phyloP scores from a whole-genome alignment of 2,329 filamentous ascomycete species.

The Mollisiaceae sp. region DNA sequence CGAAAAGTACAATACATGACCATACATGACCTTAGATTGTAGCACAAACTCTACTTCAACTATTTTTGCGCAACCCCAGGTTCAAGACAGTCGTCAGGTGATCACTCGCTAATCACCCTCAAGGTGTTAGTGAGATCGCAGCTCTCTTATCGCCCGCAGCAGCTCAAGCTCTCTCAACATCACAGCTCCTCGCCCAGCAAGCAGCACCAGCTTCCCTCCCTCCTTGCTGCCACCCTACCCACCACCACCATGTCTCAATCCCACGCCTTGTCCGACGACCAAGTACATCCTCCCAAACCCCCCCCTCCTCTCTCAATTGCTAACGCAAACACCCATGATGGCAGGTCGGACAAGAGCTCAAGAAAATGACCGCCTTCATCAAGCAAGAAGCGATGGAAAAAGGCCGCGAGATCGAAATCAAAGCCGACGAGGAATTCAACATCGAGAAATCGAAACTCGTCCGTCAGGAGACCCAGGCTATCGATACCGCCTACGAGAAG shows the following conservation, averaged over 20 bases:
- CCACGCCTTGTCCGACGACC: constrained; percentile 96
- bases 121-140: constrained; percentile 24
- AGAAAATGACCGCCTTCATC: constrained; percentile 99
- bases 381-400: constrained; percentile 98
- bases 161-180: constrained; percentile 26
- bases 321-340: constrained; percentile 1
- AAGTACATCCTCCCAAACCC: constrained; percentile 60
- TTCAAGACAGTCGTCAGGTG: constrained; percentile 21
- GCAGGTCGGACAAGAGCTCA: constrained; percentile 95
- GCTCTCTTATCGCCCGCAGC: constrained; percentile 37
- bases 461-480: constrained; percentile 89
- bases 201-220: constrained; percentile 6
- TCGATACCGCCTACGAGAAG: constrained; percentile 94
- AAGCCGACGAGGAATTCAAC: constrained; percentile 98
- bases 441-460: constrained; percentile 99
- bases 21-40: not conserved
- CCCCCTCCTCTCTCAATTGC: constrained; percentile 17
- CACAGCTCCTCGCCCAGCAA: constrained; percentile 7
- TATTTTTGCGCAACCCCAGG: constrained; percentile 3
- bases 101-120: constrained; percentile 26
- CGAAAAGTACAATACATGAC: not conserved
- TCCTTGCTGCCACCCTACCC: constrained; percentile 23
- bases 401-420: constrained; percentile 95
- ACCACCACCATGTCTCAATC: constrained; percentile 80
- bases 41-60: not conserved